A percentile compares a stretch with the other conserved stretches of the same genome.
These are phyloP conservation scores for Yamadazyma kitorensis DNA, from an alignment of 805 yeast genomes.

Conservation along the genomic window DNA sequence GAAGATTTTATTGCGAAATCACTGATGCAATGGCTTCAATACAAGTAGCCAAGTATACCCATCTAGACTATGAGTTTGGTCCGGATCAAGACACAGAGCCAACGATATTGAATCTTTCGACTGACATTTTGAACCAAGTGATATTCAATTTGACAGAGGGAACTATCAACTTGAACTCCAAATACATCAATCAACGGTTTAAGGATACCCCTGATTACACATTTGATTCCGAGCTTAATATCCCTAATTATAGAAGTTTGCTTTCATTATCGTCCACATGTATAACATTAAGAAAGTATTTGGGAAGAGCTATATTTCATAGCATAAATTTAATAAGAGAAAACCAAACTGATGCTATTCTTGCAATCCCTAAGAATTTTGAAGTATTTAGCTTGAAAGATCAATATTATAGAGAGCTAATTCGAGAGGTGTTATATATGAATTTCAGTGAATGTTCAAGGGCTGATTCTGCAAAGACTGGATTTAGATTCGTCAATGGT, in stretches of 20 bases:
- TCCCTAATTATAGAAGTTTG: constrained; percentile 12
- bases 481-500: constrained; percentile 15
- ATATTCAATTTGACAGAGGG: constrained; percentile 15
- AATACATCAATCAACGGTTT: background rate
- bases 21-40: too few species aligned
- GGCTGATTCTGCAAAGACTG: constrained; percentile 19
- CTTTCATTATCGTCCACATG: constrained; percentile 25
- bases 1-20: too few species aligned
- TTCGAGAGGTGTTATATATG: constrained; percentile 17
- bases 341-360: constrained; percentile 25
- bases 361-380: constrained; percentile 19
- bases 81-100: too few species aligned
- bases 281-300: constrained; percentile 15
- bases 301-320: constrained; percentile 20
- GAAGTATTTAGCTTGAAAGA: constrained; percentile 19
- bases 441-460: constrained; percentile 16
- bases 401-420: constrained; percentile 16
- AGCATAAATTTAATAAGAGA: constrained; percentile 23
- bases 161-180: constrained; percentile 2
- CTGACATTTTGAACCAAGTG: constrained; percentile 17
- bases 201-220: constrained; percentile 4
- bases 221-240: constrained; percentile 10
- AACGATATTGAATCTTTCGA: constrained; percentile 13
- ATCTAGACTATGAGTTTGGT: too few species aligned
- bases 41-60: too few species aligned